phyloP scores from a whole-genome alignment of 371 early-diverging fungal genomes.

The Rhizopus stolonifer region DNA sequence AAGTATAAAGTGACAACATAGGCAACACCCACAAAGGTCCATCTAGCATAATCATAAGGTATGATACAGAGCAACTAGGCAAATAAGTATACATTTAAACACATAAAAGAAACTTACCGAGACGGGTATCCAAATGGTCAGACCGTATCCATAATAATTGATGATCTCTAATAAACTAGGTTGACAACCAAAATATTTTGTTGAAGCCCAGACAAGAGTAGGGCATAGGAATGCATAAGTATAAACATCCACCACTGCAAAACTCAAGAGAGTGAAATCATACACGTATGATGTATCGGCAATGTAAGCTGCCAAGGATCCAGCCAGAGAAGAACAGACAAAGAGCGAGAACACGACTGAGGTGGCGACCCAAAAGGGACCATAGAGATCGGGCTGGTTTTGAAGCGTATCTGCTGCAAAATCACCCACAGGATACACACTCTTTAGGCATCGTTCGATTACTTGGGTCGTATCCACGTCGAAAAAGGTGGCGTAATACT shows the following conservation, averaged over 20 bases:
- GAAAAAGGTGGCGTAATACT: conserved; percentile 88
- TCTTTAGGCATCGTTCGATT: conserved; percentile 46
- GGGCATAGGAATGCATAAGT: conserved; percentile 76
- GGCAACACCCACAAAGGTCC: conserved; percentile 65
- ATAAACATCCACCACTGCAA: conserved; percentile 81
- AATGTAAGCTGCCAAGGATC: conserved; percentile 75
- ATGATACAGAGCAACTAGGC: conserved; percentile 73
- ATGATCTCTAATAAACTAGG: conserved; percentile 81
- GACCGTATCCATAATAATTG: conserved; percentile 88
- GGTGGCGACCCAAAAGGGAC: conserved; percentile 95
- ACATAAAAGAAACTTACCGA: conserved; percentile 58
- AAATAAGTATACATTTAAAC: no score
- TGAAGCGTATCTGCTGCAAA: conserved; percentile 47
- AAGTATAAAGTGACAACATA: conserved; percentile 47
- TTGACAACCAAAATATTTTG: conserved; percentile 82
- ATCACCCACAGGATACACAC: conserved; percentile 49
- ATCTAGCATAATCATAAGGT: conserved; percentile 64
- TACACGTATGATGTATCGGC: conserved; percentile 55
- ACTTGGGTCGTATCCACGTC: conserved; percentile 85
- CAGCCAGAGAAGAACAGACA: conserved; percentile 86
- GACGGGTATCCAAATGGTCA: conserved; percentile 91
- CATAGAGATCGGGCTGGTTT: conserved; percentile 51
- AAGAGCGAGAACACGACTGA: conserved; percentile 91
- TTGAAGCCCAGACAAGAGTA: conserved; percentile 73
- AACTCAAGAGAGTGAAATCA: conserved; percentile 80